Conservation (phyloP, 176 grass and related monocot genomes). For the Chrysopogon serrulatus region DNA sequence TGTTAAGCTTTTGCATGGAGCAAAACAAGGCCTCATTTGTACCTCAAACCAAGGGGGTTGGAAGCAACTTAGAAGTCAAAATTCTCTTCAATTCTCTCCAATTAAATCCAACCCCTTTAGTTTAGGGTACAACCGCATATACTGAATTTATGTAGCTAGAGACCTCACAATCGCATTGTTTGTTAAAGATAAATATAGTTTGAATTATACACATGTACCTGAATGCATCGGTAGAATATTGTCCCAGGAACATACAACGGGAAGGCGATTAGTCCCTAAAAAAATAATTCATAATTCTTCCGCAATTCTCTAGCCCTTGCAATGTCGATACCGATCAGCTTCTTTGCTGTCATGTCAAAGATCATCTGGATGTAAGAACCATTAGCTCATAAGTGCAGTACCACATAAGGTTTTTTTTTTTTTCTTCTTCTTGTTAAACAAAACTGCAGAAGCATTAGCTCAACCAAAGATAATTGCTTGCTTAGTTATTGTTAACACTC, state of each 20-base stretch:
- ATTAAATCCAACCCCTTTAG: too few relatives aligned
- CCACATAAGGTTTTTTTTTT: background rate
- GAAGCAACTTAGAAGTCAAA: too few relatives aligned
- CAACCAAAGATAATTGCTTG: too few relatives aligned
- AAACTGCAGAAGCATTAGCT: too few relatives aligned
- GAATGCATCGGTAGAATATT: slow-evolving; percentile 4
- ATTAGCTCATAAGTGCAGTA: background rate
- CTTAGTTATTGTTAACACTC: too few relatives aligned
- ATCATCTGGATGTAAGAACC: background rate
- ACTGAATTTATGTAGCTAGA: background rate
- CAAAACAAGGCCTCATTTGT: too few relatives aligned
- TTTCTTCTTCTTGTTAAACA: background rate
- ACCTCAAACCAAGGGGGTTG: too few relatives aligned
- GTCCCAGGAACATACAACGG: slow-evolving; percentile 1
- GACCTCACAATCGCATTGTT: background rate
- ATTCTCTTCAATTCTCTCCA: too few relatives aligned
- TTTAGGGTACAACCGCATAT: too few relatives aligned
- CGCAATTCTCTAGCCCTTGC: background rate
- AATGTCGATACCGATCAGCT: background rate
- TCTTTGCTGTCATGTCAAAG: background rate
- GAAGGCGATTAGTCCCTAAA: background rate
- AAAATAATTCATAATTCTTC: background rate
- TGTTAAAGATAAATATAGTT: background rate
- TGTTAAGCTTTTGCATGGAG: too few relatives aligned
- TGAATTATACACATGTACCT: background rate